Percentiles rank a stretch among this genome's conserved stretches.
These are phyloP conservation scores for Podospora pseudocomata DNA, from an alignment of 495 filamentous ascomycete species.

Conservation along the genomic window DNA sequence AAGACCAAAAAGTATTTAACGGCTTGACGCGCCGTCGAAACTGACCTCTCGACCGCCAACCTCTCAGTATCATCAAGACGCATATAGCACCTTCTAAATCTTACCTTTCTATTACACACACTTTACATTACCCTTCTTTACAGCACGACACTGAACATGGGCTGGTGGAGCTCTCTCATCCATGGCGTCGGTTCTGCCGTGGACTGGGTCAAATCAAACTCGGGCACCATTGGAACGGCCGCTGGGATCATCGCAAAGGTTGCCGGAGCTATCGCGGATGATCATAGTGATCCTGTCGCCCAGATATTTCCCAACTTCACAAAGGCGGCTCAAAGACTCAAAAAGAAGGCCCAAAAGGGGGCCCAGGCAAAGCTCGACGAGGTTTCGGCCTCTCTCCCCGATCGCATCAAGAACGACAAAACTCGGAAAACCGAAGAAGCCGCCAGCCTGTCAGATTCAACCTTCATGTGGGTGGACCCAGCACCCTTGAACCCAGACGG, in stretches of 20 bases:
- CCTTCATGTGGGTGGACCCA: background rate
- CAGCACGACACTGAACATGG: background rate
- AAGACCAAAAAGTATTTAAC: too few species aligned
- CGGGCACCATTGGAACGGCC: background rate
- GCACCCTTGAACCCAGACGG: background rate
- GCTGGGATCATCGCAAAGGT: background rate
- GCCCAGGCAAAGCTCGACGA: background rate
- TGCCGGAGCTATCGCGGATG: background rate
- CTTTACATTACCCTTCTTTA: too few species aligned
- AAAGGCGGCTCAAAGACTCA: background rate
- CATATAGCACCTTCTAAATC: too few species aligned
- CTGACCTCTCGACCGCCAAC: too few species aligned
- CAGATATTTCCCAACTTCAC: background rate
- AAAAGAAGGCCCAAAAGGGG: background rate
- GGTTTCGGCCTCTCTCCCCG: background rate
- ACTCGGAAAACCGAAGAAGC: background rate
- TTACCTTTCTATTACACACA: too few species aligned
- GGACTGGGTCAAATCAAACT: background rate
- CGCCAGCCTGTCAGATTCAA: background rate
- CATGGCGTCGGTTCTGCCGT: background rate
- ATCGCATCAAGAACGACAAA: background rate
- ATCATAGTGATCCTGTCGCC: background rate
- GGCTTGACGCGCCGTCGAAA: too few species aligned
- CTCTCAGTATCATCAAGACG: too few species aligned
- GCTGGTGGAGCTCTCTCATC: background rate